These are phyloP conservation scores for Diaporthe sp. DNA, from an alignment of 2,329 filamentous ascomycete genomes.

Conservation along the genomic window DNA sequence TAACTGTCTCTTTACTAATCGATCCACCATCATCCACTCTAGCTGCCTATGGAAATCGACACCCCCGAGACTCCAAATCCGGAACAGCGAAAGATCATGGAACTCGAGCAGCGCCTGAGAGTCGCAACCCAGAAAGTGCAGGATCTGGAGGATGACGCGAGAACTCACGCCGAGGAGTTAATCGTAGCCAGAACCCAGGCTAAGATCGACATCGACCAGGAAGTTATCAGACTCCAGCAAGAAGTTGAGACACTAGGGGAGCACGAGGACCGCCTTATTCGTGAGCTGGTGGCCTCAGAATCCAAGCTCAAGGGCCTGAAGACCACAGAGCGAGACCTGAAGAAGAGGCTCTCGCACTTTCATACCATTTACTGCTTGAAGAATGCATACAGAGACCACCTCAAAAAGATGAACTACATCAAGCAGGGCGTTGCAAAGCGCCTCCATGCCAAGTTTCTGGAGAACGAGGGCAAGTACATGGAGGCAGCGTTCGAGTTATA, in stretches of 20 bases:
- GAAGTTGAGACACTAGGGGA: slow-evolving; percentile 2
- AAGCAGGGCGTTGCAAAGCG: slow-evolving; percentile 10
- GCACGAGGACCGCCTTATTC: slow-evolving; percentile 16
- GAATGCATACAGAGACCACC: neutral
- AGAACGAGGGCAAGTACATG: neutral
- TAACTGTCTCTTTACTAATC: neutral
- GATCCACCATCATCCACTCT: neutral
- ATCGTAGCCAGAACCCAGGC: neutral
- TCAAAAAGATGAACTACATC: slow-evolving; percentile 3
- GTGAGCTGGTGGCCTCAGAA: slow-evolving; percentile 13
- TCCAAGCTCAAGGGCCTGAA: slow-evolving; percentile 11
- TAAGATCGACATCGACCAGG: slow-evolving; percentile 12
- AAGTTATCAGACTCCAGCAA: slow-evolving; percentile 18
- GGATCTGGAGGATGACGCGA: neutral
- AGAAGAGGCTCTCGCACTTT: slow-evolving; percentile 3
- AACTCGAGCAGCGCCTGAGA: slow-evolving; percentile 23
- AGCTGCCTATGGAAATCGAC: neutral
- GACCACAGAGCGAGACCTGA: slow-evolving; percentile 2
- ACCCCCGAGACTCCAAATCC: neutral
- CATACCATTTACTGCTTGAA: slow-evolving; percentile 18
- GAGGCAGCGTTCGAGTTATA: slow-evolving; percentile 10
- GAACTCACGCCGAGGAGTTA: neutral
- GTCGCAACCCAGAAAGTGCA: neutral
- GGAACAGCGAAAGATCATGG: neutral
- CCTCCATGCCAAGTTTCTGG: neutral